These are phyloP conservation scores for Ceratocystiopsis sp. DNA, from an alignment of 2,329 filamentous ascomycete genomes.

Conservation along the genomic window DNA sequence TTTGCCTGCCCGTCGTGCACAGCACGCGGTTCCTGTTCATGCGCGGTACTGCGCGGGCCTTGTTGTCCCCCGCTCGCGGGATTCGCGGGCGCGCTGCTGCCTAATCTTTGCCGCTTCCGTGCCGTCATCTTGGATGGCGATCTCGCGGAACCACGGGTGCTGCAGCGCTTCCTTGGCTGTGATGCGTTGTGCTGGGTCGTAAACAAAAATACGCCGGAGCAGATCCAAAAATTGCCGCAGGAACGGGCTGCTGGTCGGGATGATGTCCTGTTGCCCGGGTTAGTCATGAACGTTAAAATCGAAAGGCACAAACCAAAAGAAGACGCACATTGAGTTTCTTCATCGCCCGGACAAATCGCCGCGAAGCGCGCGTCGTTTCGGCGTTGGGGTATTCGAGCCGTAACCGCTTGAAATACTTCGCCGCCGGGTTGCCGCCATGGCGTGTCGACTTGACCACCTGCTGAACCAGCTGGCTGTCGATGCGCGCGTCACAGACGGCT, in stretches of 20 bases:
- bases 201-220: constrained; percentile 49
- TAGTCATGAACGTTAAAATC: constrained; percentile 3
- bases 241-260: constrained; percentile 41
- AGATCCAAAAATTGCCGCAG: constrained; percentile 46
- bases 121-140: constrained; percentile 45
- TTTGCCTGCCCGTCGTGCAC: neutral
- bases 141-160: constrained; percentile 52
- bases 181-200: constrained; percentile 47
- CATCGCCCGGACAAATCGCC: constrained; percentile 56
- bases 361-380: constrained; percentile 47
- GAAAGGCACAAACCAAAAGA: neutral
- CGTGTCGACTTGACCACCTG: constrained; percentile 39
- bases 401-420: constrained; percentile 53
- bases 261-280: constrained; percentile 49
- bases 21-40: neutral
- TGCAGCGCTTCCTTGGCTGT: constrained; percentile 49
- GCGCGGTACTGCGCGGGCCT: neutral
- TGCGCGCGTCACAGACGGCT: constrained; percentile 41
- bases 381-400: constrained; percentile 47
- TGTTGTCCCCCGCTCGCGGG: constrained; percentile 1
- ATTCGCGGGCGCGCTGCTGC: constrained; percentile 21
- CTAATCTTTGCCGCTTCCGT: constrained; percentile 51
- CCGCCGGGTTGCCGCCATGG: constrained; percentile 41
- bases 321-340: constrained; percentile 40
- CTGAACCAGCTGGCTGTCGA: constrained; percentile 42